Base-by-base conservation (phyloP, 2,329 filamentous ascomycete genomes). In the Bertia moriformis region DNA sequence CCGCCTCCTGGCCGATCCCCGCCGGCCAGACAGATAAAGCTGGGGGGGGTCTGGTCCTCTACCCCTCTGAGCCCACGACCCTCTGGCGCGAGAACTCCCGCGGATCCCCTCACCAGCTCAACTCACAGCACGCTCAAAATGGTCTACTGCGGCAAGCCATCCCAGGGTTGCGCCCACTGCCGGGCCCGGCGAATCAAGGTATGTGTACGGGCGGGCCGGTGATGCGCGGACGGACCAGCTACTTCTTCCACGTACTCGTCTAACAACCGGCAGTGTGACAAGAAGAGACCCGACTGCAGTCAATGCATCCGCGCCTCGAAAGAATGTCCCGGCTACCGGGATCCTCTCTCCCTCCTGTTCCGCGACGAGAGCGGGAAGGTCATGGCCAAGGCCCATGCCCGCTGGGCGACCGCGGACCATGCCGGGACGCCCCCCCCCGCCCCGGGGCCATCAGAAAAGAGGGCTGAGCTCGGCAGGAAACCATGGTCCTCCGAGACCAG, bases 281-380 rank as follows among this genome's bases (percentile, higher is more conserved):
- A 73, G n/a, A n/a, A n/a, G n/a, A n/a, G n/a, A n/a, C n/a, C n/a
- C n/a, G n/a, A n/a, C n/a, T n/a, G n/a, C n/a, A n/a, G n/a, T n/a
- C 74, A 79, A 60, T 79, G 75, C 50, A 58, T 68, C 33, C 70
- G 73, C 29, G 66, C 73, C 35, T 65, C 66, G 48, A 72, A 73
- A 53, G 65, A 60, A 48, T 80, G 75, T 46, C 71, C 73, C 15
- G 75, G 75, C 4, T 79, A 80, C 48, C 65, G 74, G 46, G 73
- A 79, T 45, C 71, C 75, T 51, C 57, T 78, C 20, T 74, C 73
- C 20, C 60, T 79, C 41, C 71, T 79, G 66, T 80, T 80, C 50
- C 71, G 74, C 29, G 73, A 80, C 57, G 73, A 80, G 55, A 78
- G 70, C 48, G 69, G 62, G 46, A 72, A 76, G 48, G 73, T 78